Base-by-base conservation (phyloP, 1,284 basidiomycete genomes). In the Tilletia horrida region DNA sequence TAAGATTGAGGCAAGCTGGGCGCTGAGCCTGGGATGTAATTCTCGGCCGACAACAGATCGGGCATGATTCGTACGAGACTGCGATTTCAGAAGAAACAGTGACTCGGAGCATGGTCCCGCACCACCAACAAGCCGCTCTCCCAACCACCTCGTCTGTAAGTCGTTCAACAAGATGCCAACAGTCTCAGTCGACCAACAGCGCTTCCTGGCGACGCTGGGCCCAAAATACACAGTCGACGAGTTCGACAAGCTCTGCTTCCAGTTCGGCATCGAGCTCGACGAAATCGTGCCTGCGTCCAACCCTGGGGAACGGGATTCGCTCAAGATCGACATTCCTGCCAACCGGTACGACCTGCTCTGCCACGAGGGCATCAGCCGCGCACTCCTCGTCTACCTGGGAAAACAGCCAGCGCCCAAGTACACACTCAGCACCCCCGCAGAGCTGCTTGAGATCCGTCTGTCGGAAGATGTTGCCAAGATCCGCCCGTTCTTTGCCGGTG, bases 321-420 rank as follows among this genome's bases (percentile, higher is more conserved):
- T 98, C 75, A 99, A 98, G 87, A 97, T 99, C 78, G 95, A 99
- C 83, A 88, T 97, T 65, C 95, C 96, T 40, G 96, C 96, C 29
- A 98, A 94, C 72, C 66, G 94, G 87, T 97, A 98, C 81, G 96
- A 99, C 84, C 86, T 99, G 23, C 88, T 98, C 61, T 99, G 96
- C 82, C 90, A 96, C 77, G 96, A 99, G 84, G 96, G 96, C 67
- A 91, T 99, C 77, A 87, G 93, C 23, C 88, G 92, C 23, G 92
- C 90, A 7, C 86, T 99, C 66, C 88, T 88, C 25, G 87, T 92
- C 72, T 99, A 95, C 87, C 85, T 97, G 52, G 87, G 88, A 55
- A 88, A 89, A 80, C 85, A 87, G 61, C 84, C 85, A 66, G 85
- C 90, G 18, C 91, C 92, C 0, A 67, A 70, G 59, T 67, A 76